phyloP scores from a whole-genome alignment of 805 yeast genomes.

The Cyberlindnera amylophila region DNA sequence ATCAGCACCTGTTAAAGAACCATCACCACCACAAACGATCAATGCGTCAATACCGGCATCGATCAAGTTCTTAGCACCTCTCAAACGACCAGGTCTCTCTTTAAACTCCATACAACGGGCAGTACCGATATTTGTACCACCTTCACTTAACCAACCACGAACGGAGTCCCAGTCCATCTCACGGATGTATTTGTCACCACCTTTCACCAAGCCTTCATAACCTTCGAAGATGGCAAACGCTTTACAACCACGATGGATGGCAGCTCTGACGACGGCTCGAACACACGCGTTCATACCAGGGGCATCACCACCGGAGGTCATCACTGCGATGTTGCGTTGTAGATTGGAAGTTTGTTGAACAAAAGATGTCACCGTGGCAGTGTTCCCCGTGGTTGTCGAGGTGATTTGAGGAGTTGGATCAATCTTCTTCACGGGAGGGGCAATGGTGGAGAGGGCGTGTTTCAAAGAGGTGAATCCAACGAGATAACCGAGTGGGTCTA shows the following conservation, averaged over 20 bases:
- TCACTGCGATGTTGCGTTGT: constrained; percentile 70
- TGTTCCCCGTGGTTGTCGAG: neutral
- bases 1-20: constrained; percentile 97
- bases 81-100: constrained; percentile 79
- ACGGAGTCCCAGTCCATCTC: constrained; percentile 92
- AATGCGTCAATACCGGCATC: constrained; percentile 88
- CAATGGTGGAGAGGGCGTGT: constrained; percentile 53
- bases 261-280: constrained; percentile 91
- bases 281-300: constrained; percentile 99
- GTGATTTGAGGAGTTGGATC: neutral
- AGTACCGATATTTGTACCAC: constrained; percentile 96
- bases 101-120: constrained; percentile 87
- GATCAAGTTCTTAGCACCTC: constrained; percentile 82
- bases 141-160: constrained; percentile 86
- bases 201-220: constrained; percentile 86
- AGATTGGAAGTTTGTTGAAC: neutral
- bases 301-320: constrained; percentile 99
- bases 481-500: constrained; percentile 82
- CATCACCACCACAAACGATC: constrained; percentile 98
- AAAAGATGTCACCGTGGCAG: constrained; percentile 1
- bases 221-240: constrained; percentile 93
- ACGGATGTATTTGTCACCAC: constrained; percentile 55
- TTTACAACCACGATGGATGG: constrained; percentile 82
- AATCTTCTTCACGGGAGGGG: constrained; percentile 29
- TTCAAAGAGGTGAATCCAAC: constrained; percentile 70